These are phyloP conservation scores for Discostella stelligeroides DNA, from an alignment of 108 stramenopile species.

Conservation along the genomic window DNA sequence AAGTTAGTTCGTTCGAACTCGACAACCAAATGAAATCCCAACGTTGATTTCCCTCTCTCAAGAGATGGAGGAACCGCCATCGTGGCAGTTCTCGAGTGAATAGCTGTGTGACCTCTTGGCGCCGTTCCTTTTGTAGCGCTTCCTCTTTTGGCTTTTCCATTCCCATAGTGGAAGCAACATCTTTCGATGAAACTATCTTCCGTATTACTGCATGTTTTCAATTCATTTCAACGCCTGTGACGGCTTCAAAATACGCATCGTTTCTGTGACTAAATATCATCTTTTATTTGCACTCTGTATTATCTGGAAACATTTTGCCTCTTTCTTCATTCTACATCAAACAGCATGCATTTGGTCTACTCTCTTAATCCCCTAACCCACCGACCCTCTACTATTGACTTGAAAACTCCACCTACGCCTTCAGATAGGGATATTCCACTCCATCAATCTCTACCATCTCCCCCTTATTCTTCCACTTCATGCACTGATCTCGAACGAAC, in stretches of 20 bases:
- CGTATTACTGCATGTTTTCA: background rate
- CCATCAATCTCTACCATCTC: slow-evolving; percentile 15
- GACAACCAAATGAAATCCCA: background rate
- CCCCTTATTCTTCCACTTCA: slow-evolving; percentile 11
- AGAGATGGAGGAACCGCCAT: slow-evolving; percentile 29
- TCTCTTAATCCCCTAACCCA: no score
- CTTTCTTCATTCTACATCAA: no score
- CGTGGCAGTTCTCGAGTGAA: slow-evolving; percentile 28
- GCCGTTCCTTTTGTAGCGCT: no score
- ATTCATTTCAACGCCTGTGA: no score
- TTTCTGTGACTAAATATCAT: no score
- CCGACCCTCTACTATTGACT: no score
- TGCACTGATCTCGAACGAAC: slow-evolving; percentile 29
- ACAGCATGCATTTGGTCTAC: no score
- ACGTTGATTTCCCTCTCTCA: slow-evolving; percentile 30
- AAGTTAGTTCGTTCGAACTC: background rate
- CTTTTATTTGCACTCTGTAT: no score
- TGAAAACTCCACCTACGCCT: no score
- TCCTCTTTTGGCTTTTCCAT: background rate
- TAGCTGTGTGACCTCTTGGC: background rate
- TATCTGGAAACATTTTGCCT: no score
- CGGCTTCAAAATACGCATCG: no score
- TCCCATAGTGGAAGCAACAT: background rate
- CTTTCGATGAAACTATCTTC: background rate
- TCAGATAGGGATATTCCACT: slow-evolving; percentile 5